Percentiles rank a stretch among this genome's conserved stretches.
phyloP scores from a whole-genome alignment of 2,329 filamentous ascomycete species.

The Nigrospora osmanthi region DNA sequence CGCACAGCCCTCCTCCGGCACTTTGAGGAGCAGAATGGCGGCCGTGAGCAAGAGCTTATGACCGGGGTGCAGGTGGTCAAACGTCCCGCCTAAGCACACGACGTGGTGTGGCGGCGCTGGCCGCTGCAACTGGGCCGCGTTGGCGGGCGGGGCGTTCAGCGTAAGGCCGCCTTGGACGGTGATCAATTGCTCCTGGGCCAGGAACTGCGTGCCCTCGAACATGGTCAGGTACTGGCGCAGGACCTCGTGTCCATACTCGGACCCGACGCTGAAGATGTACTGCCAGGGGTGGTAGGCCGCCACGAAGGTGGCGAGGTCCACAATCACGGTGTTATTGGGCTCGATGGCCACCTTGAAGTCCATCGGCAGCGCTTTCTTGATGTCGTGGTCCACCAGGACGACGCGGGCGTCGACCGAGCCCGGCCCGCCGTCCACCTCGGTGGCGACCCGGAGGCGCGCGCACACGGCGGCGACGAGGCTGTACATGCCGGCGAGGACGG shows the following conservation, averaged over 20 bases:
- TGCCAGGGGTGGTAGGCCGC: constrained; percentile 52
- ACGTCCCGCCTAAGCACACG: constrained; percentile 85
- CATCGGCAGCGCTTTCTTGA: constrained; percentile 18
- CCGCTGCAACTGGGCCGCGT: constrained; percentile 7
- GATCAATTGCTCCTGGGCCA: constrained; percentile 43
- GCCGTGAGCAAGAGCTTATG: constrained; percentile 97
- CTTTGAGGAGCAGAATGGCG: constrained; percentile 62
- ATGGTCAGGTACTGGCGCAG: constrained; percentile 39
- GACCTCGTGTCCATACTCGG: constrained; percentile 54
- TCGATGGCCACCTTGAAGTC: constrained; percentile 29
- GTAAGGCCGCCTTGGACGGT: constrained; percentile 45
- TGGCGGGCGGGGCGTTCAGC: constrained; percentile 23
- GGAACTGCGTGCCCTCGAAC: constrained; percentile 35
- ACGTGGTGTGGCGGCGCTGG: constrained; percentile 39
- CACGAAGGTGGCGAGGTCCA: constrained; percentile 44
- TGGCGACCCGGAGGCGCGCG: constrained; percentile 52
- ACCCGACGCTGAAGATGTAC: constrained; percentile 57
- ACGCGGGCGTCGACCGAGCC: constrained; percentile 71
- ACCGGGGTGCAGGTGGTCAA: constrained; percentile 90
- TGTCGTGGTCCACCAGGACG: constrained; percentile 60
- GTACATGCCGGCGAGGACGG: constrained; percentile 71
- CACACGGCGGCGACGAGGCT: constrained; percentile 68
- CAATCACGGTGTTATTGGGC: constrained; percentile 36
- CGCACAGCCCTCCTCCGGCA: constrained; percentile 29
- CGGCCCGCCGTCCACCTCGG: constrained; percentile 47